Conservation (phyloP, 768 basidiomycete species). For the Cubamyces lactineus region DNA sequence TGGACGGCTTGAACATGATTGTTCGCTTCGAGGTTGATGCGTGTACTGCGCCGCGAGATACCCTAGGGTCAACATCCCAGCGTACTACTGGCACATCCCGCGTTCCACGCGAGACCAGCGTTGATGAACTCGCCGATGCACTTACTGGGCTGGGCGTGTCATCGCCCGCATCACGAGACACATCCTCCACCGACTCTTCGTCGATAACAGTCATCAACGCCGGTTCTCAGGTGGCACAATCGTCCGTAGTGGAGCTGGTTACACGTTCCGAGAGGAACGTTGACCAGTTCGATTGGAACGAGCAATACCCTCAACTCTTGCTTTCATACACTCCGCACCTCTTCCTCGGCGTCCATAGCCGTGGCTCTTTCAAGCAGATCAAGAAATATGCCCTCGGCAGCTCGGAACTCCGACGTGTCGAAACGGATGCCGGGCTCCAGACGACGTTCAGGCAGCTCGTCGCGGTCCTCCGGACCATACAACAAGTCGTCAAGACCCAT, state of each 20-base stretch:
- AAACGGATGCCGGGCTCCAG: slow-evolving; percentile 30
- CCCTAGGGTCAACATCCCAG: background rate
- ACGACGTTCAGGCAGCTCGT: slow-evolving; percentile 37
- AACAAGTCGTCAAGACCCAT: slow-evolving; percentile 51
- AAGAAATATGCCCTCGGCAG: slow-evolving; percentile 44
- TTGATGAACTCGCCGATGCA: slow-evolving; percentile 29
- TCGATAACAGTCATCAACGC: slow-evolving; percentile 32
- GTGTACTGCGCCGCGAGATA: slow-evolving; percentile 16
- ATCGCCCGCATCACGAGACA: background rate
- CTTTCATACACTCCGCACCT: slow-evolving; percentile 69
- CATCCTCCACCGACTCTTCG: background rate
- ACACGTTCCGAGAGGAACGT: slow-evolving; percentile 29
- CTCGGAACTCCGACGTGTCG: slow-evolving; percentile 28
- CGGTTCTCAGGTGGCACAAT: slow-evolving; percentile 39
- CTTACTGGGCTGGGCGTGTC: slow-evolving; percentile 25
- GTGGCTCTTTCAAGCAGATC: slow-evolving; percentile 55
- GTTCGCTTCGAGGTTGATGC: slow-evolving; percentile 36
- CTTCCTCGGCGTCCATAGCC: slow-evolving; percentile 59
- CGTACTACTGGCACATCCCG: background rate
- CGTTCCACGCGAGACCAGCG: slow-evolving; percentile 3
- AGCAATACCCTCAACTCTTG: slow-evolving; percentile 66
- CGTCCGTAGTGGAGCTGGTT: slow-evolving; percentile 35
- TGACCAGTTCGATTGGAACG: slow-evolving; percentile 51
- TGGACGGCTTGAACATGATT: slow-evolving; percentile 30
- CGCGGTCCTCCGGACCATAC: slow-evolving; percentile 40